Base-by-base conservation (phyloP, 768 basidiomycete genomes). In the Suillus placidus region DNA sequence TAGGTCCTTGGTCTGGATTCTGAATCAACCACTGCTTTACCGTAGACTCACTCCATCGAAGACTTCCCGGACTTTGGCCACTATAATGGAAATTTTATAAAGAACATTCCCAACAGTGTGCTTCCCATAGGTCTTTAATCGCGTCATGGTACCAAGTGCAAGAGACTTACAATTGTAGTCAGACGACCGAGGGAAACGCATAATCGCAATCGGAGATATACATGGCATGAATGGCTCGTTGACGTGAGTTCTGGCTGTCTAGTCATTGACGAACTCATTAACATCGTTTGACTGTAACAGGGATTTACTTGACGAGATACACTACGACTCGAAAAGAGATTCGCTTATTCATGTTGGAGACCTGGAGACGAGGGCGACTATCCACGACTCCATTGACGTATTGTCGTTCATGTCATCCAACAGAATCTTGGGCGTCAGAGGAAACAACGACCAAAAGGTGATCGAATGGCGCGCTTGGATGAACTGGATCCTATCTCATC, bases 381-480 rank as follows among this genome's bases (percentile, higher is more conserved):
- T 84, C 62, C 68, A 82, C 40, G 83, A 84, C 20, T 90, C 92
- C 1, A 75, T 89, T 64, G 80, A 84, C 8, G 82, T 91, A n/a
- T 78, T 97, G 9, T 75, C 80, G 10, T 93, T 85, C 76, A 83
- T 97, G 83, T 77, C 87, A 2, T 71, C 79, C 13, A 74, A 89
- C 70, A 85, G 86, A 61, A 81, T 94, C 47, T 84, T 84, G 23
- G 95, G 94, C 20, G 94, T 97, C 4, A 87, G 96, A 43, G 96
- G 97, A 0, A 99, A 99, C 75, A 94, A 98, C 73, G 96, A 99
- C 79, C 94, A 98, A 77, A 85, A 84, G 68, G 87, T 95, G 55
- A 84, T 98, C 54, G 92, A 97, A 78, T 97, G 96, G 96, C 83
- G 88, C 32, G 80, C 83, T 3, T 99, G 94, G 94, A 84, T 92